phyloP scores from a whole-genome alignment of 768 basidiomycete genomes.

The Phaffia tasmanica region DNA sequence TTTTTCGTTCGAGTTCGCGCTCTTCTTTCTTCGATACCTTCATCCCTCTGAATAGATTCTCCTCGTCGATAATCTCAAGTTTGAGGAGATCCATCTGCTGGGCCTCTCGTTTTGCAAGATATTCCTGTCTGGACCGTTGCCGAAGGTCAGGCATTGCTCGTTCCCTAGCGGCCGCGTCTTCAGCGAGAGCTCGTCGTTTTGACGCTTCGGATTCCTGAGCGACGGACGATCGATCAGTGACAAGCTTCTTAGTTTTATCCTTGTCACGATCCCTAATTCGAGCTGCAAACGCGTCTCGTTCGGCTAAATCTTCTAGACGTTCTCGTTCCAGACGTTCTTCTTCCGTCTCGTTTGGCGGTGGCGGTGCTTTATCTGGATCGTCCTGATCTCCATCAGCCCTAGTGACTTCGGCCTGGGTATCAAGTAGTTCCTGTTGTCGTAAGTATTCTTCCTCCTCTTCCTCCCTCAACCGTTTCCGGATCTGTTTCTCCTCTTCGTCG shows the following conservation, averaged over 20 bases:
- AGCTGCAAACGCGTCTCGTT: slow-evolving; percentile 87
- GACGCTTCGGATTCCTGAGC: slow-evolving; percentile 70
- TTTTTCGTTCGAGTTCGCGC: slow-evolving; percentile 75
- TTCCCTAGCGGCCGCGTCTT: slow-evolving; percentile 50
- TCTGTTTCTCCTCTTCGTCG: slow-evolving; percentile 41
- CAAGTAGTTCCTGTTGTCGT: slow-evolving; percentile 8
- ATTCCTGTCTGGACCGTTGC: slow-evolving; percentile 83
- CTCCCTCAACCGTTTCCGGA: slow-evolving; percentile 18
- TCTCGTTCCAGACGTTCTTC: slow-evolving; percentile 59
- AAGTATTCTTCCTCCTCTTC: slow-evolving; percentile 19
- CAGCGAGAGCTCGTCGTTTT: slow-evolving; percentile 65
- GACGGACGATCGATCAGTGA: slow-evolving; percentile 82
- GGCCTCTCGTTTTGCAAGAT: slow-evolving; percentile 87
- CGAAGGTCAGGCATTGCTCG: slow-evolving; percentile 62
- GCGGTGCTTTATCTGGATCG: slow-evolving; percentile 33
- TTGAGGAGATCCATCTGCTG: slow-evolving; percentile 90
- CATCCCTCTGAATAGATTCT: slow-evolving; percentile 81
- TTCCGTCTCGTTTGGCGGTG: slow-evolving; percentile 53
- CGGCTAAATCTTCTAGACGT: slow-evolving; percentile 63
- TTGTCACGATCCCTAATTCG: slow-evolving; percentile 71
- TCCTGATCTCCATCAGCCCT: slow-evolving; percentile 15
- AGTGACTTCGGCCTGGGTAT: background rate
- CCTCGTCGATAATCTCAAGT: slow-evolving; percentile 88
- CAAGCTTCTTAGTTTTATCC: slow-evolving; percentile 76
- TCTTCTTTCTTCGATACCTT: slow-evolving; percentile 73